Base-by-base conservation (phyloP, 768 basidiomycete genomes). In the Boletus pseudopeckii region DNA sequence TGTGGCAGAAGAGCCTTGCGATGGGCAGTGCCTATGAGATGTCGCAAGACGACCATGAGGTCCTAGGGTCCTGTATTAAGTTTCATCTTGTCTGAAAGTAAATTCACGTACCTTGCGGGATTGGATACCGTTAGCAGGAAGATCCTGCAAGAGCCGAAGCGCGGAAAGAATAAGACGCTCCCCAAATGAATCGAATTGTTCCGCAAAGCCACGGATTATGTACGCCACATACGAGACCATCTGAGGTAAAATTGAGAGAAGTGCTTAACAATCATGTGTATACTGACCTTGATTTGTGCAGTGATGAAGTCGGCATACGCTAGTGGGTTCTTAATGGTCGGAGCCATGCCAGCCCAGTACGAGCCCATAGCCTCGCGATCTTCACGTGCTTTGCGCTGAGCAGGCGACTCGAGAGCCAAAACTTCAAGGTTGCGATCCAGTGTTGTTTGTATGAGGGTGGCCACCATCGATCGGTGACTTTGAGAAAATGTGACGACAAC, bases 181-280 rank as follows among this genome's bases (percentile, higher is more conserved):
- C 10, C 88, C 85, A 61, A 92, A 90, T 3, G 81, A 74, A 39
- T 89, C 84, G 52, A 85, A 80, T 45, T 86, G 82, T 37, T 80
- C 78, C n/a, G 72, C 71, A 43, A 77, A 73, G 64, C 85, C 76
- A 68, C 95, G 82, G 60, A 95, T 83, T 20, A 95, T 84, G 74
- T 92, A 97, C 1, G 93, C 91, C 38, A 98, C 76, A 66, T 91
- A 95, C 2, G 93, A 95, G 62, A 98, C 81, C 70, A 93, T 88
- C 92, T 95, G 60, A 20, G 36, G 33, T 9, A 32, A 32, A 50
- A 48, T 49, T 56, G 60, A 53, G 48, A 47, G 47, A 42, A 41
- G 28, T 43, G 26, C n/a, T 8, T 9, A 20, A 36, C 17, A 26
- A 37, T 6, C 14, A 33, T 3, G 18, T 8, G 17, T 45, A 30